Evolutionary conservation across 805 yeast genomes (phyloP).

Genomic region (Spathaspora hagerdaliae): DNA sequence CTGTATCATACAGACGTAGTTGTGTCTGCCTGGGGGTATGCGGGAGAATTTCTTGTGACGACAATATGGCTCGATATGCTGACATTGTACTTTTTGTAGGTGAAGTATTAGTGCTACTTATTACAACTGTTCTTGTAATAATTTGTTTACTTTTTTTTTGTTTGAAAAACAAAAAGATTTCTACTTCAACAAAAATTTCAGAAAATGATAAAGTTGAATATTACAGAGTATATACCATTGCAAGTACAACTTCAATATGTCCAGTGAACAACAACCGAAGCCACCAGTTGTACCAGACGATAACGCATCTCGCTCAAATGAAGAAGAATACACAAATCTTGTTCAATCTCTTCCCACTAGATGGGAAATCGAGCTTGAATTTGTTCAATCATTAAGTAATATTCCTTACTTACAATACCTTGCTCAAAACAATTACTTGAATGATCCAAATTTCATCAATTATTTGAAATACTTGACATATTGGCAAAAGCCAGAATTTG

Average conservation of each 20-base stretch:
- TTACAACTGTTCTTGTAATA: too few relatives aligned
- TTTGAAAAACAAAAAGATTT: too few relatives aligned
- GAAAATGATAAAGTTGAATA: neutral
- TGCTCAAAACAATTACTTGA: constrained; percentile 78
- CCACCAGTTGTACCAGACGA: neutral
- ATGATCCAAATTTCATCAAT: constrained; percentile 65
- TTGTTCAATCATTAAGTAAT: constrained; percentile 88
- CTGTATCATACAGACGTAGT: too few relatives aligned
- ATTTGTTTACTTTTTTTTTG: too few relatives aligned
- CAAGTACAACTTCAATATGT: too few relatives aligned
- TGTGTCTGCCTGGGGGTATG: too few relatives aligned
- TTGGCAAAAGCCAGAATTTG: constrained; percentile 74
- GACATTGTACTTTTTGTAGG: too few relatives aligned
- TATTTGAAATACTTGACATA: constrained; percentile 80
- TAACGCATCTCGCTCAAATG: neutral
- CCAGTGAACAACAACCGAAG: too few relatives aligned
- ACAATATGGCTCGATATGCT: too few relatives aligned
- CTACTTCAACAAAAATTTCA: too few relatives aligned
- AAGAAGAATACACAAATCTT: constrained; percentile 1
- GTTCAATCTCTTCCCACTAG: constrained; percentile 54
- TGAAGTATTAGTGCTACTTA: too few relatives aligned
- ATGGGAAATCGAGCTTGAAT: constrained; percentile 90
- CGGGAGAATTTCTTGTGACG: too few relatives aligned
- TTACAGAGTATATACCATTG: neutral
- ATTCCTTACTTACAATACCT: constrained; percentile 81